Base-by-base conservation (phyloP, 164 flowering plant genomes). In the Vitis rupestris region DNA sequence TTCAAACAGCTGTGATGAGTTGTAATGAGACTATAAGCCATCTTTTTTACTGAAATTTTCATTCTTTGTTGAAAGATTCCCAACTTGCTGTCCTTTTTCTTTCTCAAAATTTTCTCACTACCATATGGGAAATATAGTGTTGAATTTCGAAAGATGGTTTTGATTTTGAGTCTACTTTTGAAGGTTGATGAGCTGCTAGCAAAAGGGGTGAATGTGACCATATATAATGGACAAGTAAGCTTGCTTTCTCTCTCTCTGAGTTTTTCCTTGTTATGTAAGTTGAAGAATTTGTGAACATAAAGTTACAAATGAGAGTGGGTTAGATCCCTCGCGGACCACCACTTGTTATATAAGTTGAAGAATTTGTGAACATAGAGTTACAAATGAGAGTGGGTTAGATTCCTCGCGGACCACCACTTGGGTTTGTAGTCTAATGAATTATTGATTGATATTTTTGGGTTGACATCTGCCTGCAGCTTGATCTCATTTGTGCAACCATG, bases 221-320 rank as follows among this genome's bases (percentile, higher is more conserved):
- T 91, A 10, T 93, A 93, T 74, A 93, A 82, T 81, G 98, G 97
- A 9, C 98, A 93, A 77, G 98, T 90, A 81, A 73, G 82, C 49
- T 15, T 64, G 57, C 51, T 61, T 13, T 1, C 17, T n/a, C 2
- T 23, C 61, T 16, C 44, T 37, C 44, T 37, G 44, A 37, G 44
- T 37, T 37, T 37, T 37, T 23, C 27, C 27, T 23, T 23, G 27
- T 1, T 23, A 23, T 23, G 1, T 23, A 23, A 23, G 27, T 23
- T 23, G 27, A 23, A 23, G 27, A 23, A 23, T 23, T 23, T 23
- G 27, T 23, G 27, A 23, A 23, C 27, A 23, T 23, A 23, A 23
- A 23, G 27, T 23, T 23, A 23, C 27, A 23, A 23, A 23, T 23
- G 27, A 23, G 27, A 23, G 27, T 23, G 27, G 27, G 44, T 37